Conservation (phyloP, 75 land plant genomes). For the Cupressus sempervirens region DNA sequence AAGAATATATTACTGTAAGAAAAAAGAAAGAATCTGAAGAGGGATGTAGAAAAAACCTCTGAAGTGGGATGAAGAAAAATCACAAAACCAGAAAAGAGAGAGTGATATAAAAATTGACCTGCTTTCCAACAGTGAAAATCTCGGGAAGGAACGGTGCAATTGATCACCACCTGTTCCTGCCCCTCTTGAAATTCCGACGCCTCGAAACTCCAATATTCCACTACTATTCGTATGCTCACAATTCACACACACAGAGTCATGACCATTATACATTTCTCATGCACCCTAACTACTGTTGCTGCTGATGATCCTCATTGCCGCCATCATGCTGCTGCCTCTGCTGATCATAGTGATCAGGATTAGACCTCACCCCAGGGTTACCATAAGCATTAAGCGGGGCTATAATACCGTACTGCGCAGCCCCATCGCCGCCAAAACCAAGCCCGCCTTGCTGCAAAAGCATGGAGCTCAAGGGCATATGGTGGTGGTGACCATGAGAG, state of each 20-base stretch:
- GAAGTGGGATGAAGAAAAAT: neutral
- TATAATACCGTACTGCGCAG: neutral
- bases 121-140: neutral
- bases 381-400: neutral
- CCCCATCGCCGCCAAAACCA: slow-evolving; percentile 1
- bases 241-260: slow-evolving; percentile 6
- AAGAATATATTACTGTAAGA: too few species aligned
- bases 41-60: neutral
- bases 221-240: slow-evolving; percentile 10
- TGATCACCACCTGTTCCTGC: slow-evolving; percentile 5
- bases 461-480: neutral
- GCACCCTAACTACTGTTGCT: neutral
- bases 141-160: slow-evolving; percentile 8
- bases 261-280: too few species aligned
- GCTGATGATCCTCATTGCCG: slow-evolving; percentile 4
- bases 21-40: too few species aligned
- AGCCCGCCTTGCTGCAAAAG: neutral
- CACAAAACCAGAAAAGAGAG: neutral
- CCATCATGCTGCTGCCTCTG: slow-evolving; percentile 5
- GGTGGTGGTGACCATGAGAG: too few species aligned
- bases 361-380: neutral
- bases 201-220: neutral
- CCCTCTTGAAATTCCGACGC: neutral
- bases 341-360: slow-evolving; percentile 6
- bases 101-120: too few species aligned